Conservation (phyloP, 305 asterid species). For the Euphrasia arctica region DNA sequence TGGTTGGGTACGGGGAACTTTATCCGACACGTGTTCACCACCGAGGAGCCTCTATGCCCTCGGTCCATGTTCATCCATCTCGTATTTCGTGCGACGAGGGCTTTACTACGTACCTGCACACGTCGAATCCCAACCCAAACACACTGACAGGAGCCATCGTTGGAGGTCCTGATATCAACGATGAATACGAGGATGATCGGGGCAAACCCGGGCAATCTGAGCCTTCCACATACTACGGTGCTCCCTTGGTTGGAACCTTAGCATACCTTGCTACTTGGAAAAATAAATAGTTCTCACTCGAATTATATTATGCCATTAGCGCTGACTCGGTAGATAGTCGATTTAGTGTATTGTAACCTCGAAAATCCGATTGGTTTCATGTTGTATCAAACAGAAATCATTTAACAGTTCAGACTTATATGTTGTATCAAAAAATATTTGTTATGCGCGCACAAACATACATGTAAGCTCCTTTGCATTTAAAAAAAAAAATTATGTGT, state of each 20-base stretch:
- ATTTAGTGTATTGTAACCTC: too few relatives aligned
- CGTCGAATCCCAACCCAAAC: conserved; percentile 66
- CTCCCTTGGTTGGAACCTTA: conserved; percentile 85
- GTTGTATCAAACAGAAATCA: neutral
- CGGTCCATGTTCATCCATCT: conserved; percentile 45
- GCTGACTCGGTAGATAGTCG: too few relatives aligned
- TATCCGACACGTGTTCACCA: conserved; percentile 77
- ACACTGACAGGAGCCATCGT: conserved; percentile 63
- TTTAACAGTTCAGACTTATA: too few relatives aligned
- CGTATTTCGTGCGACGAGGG: conserved; percentile 57
- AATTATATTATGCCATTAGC: too few relatives aligned
- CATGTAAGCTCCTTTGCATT: too few relatives aligned
- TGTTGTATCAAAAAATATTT: too few relatives aligned
- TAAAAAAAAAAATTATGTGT: too few relatives aligned
- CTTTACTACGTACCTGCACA: conserved; percentile 45
- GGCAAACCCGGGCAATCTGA: conserved; percentile 69
- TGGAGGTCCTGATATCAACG: conserved; percentile 87
- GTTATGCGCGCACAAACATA: too few relatives aligned
- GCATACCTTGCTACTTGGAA: conserved; percentile 61
- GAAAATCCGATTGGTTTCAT: neutral
- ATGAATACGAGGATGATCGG: conserved; percentile 68
- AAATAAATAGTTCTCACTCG: neutral
- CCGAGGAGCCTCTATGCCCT: conserved; percentile 87
- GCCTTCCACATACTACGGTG: conserved; percentile 85
- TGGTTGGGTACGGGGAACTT: conserved; percentile 79